Conservation (phyloP, 768 basidiomycete genomes). For the Candolleomyces aberdarensis region DNA sequence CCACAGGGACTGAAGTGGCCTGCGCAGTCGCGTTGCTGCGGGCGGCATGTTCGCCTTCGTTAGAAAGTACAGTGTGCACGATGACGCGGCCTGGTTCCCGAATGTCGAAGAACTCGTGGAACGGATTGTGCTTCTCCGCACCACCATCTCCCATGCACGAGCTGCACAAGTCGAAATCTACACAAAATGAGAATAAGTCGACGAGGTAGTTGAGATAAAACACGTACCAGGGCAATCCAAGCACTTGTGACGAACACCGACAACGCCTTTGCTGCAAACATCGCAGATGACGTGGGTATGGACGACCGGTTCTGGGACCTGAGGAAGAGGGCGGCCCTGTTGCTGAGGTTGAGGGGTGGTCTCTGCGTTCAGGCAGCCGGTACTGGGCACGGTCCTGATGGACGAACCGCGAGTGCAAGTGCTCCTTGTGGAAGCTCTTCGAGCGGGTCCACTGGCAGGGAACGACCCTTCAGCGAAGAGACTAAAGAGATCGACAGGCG, state of each 20-base stretch:
- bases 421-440: not conserved
- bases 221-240: slow-evolving; percentile 66
- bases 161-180: slow-evolving; percentile 75
- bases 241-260: slow-evolving; percentile 77
- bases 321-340: slow-evolving; percentile 1
- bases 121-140: slow-evolving; percentile 53
- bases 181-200: not conserved
- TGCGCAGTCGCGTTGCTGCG: not conserved
- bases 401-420: not conserved
- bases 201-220: not conserved
- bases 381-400: not conserved
- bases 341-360: not conserved
- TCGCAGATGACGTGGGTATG: slow-evolving; percentile 69
- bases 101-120: slow-evolving; percentile 73
- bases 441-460: slow-evolving; percentile 5
- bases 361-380: not conserved
- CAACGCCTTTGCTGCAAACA: slow-evolving; percentile 50
- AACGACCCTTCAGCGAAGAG: slow-evolving; percentile 8
- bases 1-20: slow-evolving; percentile 21
- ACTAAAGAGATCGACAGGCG: not conserved
- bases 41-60: slow-evolving; percentile 30
- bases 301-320: slow-evolving; percentile 30
- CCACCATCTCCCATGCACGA: slow-evolving; percentile 48
- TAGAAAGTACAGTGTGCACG: slow-evolving; percentile 57
- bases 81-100: slow-evolving; percentile 60